A percentile compares a stretch with the other conserved stretches of the same genome.
Conservation (phyloP, 441 rosid genomes). For the Arabidopsis lyrata region DNA sequence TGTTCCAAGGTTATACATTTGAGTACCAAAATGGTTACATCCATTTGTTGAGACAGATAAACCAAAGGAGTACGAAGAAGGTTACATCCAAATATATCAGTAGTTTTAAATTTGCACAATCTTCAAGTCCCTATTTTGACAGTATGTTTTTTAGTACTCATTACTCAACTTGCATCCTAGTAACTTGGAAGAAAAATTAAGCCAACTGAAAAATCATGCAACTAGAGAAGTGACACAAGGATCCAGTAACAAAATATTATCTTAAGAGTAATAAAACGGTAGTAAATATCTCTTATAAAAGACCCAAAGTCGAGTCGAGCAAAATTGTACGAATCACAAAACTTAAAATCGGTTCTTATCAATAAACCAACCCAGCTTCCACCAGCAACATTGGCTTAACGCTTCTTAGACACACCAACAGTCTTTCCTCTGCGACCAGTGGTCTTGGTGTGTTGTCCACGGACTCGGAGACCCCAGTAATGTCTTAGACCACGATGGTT, state of each 20-base stretch:
- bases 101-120: no score
- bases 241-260: slow-evolving; percentile 1
- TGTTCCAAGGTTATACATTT: no score
- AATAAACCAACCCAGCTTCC: slow-evolving; percentile 15
- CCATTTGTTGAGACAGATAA: no score
- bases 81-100: no score
- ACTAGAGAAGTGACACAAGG: neutral
- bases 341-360: neutral
- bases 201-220: neutral
- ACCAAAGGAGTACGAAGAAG: no score
- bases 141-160: no score
- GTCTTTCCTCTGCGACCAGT: slow-evolving; percentile 95
- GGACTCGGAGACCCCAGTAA: slow-evolving; percentile 93
- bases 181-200: neutral
- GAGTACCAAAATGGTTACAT: no score
- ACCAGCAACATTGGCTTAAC: slow-evolving; percentile 38
- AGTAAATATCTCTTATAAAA: slow-evolving; percentile 1
- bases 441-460: slow-evolving; percentile 96
- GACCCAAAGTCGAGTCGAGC: slow-evolving; percentile 4
- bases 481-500: slow-evolving; percentile 95
- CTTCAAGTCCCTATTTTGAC: no score
- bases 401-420: slow-evolving; percentile 93
- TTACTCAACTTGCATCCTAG: no score
- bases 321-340: slow-evolving; percentile 32
- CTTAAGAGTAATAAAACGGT: neutral